Conservation (phyloP, 164 flowering plant genomes). For the Chloranthus sessilifolius region DNA sequence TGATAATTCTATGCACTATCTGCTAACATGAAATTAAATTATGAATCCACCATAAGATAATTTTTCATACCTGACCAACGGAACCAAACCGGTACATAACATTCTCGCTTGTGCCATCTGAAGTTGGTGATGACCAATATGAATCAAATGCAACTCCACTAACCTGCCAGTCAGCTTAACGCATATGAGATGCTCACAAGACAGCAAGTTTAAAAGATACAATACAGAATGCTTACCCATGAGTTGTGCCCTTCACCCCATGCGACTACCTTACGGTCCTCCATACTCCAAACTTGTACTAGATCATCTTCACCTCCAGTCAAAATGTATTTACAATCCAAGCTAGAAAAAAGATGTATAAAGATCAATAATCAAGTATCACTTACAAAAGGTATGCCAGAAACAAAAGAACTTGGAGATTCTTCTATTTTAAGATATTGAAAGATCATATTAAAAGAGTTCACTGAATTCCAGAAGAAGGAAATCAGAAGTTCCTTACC, state of each 20-base stretch:
- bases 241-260: constrained; percentile 99
- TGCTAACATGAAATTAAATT: too few species aligned
- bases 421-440: too few species aligned
- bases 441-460: too few species aligned
- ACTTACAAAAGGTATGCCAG: neutral
- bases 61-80: constrained; percentile 87
- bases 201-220: constrained; percentile 3
- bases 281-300: constrained; percentile 99
- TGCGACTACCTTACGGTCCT: constrained; percentile 90
- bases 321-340: constrained; percentile 87
- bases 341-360: constrained; percentile 42
- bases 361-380: neutral
- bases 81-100: constrained; percentile 95
- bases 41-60: too few species aligned
- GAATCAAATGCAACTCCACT: constrained; percentile 99
- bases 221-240: constrained; percentile 55
- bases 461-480: neutral
- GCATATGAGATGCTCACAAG: constrained; percentile 6
- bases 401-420: too few species aligned
- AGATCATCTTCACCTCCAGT: constrained; percentile 99
- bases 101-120: constrained; percentile 72
- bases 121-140: constrained; percentile 81
- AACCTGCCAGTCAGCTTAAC: constrained; percentile 50
- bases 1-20: too few species aligned
- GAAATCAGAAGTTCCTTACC: constrained; percentile 34